Evolutionary conservation across 2,329 filamentous ascomycete species (phyloP).

Genomic region (Talaromyces sp.): DNA sequence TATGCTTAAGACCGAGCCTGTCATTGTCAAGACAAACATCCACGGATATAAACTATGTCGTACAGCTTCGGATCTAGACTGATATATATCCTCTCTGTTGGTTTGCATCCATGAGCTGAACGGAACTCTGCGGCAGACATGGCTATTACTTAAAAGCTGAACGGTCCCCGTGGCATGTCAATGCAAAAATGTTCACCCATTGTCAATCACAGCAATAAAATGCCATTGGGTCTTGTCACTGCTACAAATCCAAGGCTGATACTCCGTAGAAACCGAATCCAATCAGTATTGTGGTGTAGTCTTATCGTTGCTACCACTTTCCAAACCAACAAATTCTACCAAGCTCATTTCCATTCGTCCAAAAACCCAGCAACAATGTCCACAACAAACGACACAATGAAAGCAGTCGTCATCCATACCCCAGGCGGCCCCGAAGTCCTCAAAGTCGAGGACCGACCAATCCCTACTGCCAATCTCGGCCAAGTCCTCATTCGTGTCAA

Average conservation of each 20-base stretch:
- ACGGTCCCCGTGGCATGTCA: neutral
- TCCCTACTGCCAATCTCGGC: slow-evolving; percentile 37
- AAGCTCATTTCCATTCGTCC: neutral
- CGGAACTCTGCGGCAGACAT: neutral
- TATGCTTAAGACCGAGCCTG: slow-evolving; percentile 2
- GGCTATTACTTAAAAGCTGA: neutral
- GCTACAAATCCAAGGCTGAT: neutral
- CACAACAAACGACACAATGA: slow-evolving; percentile 35
- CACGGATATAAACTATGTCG: neutral
- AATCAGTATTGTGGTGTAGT: neutral
- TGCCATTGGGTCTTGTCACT: neutral
- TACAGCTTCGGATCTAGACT: neutral
- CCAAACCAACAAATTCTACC: neutral
- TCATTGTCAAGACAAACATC: neutral
- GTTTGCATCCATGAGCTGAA: neutral
- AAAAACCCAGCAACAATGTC: neutral
- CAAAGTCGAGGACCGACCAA: slow-evolving; percentile 36
- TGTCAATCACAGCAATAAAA: neutral
- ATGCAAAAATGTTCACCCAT: neutral
- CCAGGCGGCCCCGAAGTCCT: slow-evolving; percentile 41
- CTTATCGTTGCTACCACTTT: neutral
- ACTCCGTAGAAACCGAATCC: neutral
- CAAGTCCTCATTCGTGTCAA: slow-evolving; percentile 43
- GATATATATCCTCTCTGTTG: neutral
- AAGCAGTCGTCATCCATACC: slow-evolving; percentile 41